These are phyloP conservation scores for Trypanosoma mega DNA, from an alignment of 208 protist genomes.

Conservation along the genomic window DNA sequence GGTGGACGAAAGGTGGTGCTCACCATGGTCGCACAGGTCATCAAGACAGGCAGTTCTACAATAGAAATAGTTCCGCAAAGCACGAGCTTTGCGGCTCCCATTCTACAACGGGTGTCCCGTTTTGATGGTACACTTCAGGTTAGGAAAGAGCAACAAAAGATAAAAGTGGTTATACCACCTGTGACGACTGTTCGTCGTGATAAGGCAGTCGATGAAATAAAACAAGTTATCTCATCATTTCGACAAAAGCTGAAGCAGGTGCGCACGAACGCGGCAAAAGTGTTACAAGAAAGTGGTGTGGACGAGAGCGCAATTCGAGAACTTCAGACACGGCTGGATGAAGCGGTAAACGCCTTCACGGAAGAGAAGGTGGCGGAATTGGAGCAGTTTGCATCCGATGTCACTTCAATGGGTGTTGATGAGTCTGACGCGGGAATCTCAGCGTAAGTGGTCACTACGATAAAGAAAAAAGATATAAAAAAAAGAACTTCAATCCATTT, in stretches of 20 bases:
- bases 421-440: conserved; percentile 51
- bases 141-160: conserved; percentile 65
- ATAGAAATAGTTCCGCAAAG: conserved; percentile 72
- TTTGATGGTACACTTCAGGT: conserved; percentile 77
- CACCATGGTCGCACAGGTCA: conserved; percentile 71
- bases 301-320: conserved; percentile 60
- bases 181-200: conserved; percentile 75
- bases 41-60: conserved; percentile 57
- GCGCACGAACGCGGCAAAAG: conserved; percentile 54
- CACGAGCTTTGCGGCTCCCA: conserved; percentile 41
- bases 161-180: conserved; percentile 64
- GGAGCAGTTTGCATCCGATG: conserved; percentile 63
- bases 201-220: conserved; percentile 60
- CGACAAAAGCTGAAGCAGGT: conserved; percentile 55
- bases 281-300: conserved; percentile 62
- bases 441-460: background rate
- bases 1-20: conserved; percentile 64
- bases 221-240: conserved; percentile 38
- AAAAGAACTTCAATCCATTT: background rate
- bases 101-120: conserved; percentile 69
- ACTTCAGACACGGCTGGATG: conserved; percentile 55
- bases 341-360: conserved; percentile 53
- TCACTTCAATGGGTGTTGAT: conserved; percentile 85
- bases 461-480: background rate
- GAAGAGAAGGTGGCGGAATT: conserved; percentile 78